Base-by-base conservation (phyloP, 1,284 basidiomycete genomes). In the Marasmius oreades region DNA sequence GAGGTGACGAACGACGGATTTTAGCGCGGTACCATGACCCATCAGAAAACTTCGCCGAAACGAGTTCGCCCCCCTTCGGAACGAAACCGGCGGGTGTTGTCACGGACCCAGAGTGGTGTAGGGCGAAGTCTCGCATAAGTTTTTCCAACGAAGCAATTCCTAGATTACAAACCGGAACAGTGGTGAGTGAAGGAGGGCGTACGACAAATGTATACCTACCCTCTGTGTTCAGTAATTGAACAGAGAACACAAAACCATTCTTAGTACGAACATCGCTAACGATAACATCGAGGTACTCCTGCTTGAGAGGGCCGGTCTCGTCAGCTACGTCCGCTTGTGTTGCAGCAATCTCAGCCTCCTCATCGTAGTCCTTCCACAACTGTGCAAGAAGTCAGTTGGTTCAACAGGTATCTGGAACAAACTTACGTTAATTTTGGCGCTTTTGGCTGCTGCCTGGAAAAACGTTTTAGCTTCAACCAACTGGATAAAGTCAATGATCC, bases 1-100 rank as follows among this genome's bases (percentile, higher is more conserved):
- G 67, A 3, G 87, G 84, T 34, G 90, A 95, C 23, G 85, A 77
- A 36, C 90, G 83, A 59, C 88, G 88, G 61, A 97, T 87, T 73
- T 86, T 90, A 43, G 95, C 95, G 55, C 95, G 90, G 72, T 97
- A 98, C 95, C 95, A 98, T 58, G 88, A 81, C 23, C 92, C 89
- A 70, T 97, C 94, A 20, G 88, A 90, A 71, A 92, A 93, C 68
- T 90, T 91, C 8, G 90, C 95, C 22, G 93, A 93, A 18, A 98
- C 92, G 22, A 97, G 78, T 59, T 98, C 95, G 26, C 95, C 95
- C 18, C 80, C 82, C 66, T 82, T 86, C 1, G 94, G 95, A 3
- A 77, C 74, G 67, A 93, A 95, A 52, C 80, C 81, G 26, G 85
- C 64, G 0, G 89, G 77, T 5, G 81, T 68, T 6, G 80, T 71